Percentiles rank a stretch among this genome's conserved stretches.
These are phyloP conservation scores for Leishmania arabica DNA, from an alignment of 208 protist species.

Conservation along the genomic window DNA sequence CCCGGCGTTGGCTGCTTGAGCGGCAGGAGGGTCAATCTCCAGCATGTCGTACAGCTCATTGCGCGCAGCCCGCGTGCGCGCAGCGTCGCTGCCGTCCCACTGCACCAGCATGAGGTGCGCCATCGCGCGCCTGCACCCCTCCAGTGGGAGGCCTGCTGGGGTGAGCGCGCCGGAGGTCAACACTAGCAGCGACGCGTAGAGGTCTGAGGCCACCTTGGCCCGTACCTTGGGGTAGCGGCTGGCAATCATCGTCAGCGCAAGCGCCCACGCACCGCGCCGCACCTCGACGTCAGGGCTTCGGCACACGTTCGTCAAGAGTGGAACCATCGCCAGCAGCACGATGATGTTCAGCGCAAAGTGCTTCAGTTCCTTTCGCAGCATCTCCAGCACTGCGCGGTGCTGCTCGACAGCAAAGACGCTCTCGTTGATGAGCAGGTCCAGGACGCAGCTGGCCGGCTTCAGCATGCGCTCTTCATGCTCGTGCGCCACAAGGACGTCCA, in stretches of 20 bases:
- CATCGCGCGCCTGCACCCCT: constrained; percentile 56
- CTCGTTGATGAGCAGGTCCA: constrained; percentile 66
- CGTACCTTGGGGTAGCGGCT: constrained; percentile 93
- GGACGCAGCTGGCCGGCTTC: constrained; percentile 69
- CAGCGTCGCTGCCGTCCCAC: constrained; percentile 83
- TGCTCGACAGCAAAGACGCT: constrained; percentile 45
- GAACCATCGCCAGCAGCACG: constrained; percentile 72
- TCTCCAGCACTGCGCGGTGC: constrained; percentile 53
- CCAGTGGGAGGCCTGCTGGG: constrained; percentile 5
- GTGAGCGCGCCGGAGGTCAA: constrained; percentile 35
- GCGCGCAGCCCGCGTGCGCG: constrained; percentile 59
- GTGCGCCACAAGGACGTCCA: constrained; percentile 52
- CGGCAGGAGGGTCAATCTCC: constrained; percentile 40
- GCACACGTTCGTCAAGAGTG: constrained; percentile 69
- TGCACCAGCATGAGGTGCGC: constrained; percentile 54
- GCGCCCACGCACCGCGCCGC: constrained; percentile 57
- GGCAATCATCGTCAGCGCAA: constrained; percentile 87
- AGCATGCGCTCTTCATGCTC: constrained; percentile 78
- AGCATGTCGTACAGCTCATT: constrained; percentile 83
- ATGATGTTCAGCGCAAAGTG: constrained; percentile 78
- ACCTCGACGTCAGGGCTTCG: constrained; percentile 51
- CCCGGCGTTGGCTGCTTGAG: not conserved
- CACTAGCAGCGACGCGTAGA: constrained; percentile 89
- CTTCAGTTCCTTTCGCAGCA: constrained; percentile 73
- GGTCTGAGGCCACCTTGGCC: constrained; percentile 71